Conservation (phyloP, 208 protist genomes). For the Naegleria lovaniensis region DNA sequence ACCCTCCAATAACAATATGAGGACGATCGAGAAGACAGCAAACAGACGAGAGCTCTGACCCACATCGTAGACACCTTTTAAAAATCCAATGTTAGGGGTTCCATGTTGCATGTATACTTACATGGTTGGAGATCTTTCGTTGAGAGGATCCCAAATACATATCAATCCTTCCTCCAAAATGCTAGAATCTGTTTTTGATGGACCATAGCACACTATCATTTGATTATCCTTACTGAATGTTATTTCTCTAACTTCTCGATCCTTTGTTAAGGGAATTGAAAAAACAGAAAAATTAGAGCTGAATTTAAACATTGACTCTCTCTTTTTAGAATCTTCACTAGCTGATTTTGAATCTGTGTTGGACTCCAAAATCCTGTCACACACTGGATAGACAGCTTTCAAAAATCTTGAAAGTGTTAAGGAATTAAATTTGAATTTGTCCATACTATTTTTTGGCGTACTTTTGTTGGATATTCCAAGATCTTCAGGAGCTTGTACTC, state of each 20-base stretch:
- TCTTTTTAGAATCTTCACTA: neutral
- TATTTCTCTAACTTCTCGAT: neutral
- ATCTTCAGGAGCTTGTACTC: neutral
- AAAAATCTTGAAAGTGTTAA: neutral
- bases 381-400: neutral
- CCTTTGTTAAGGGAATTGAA: neutral
- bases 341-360: neutral
- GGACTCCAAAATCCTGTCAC: neutral
- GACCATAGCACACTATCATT: neutral
- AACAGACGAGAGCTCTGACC: neutral
- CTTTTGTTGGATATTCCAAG: neutral
- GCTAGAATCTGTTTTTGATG: neutral
- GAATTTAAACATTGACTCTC: neutral
- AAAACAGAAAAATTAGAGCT: neutral
- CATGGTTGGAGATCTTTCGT: neutral
- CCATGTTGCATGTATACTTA: neutral
- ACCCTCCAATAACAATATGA: neutral
- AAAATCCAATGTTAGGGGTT: neutral
- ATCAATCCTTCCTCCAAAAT: neutral
- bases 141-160: neutral
- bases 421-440: constrained; percentile 9
- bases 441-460: neutral
- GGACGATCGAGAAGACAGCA: neutral
- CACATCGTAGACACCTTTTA: neutral
- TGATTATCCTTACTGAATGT: neutral